Evolutionary conservation across 176 grass and related monocot species (phyloP).

Genomic region (Guadua angustifolia): DNA sequence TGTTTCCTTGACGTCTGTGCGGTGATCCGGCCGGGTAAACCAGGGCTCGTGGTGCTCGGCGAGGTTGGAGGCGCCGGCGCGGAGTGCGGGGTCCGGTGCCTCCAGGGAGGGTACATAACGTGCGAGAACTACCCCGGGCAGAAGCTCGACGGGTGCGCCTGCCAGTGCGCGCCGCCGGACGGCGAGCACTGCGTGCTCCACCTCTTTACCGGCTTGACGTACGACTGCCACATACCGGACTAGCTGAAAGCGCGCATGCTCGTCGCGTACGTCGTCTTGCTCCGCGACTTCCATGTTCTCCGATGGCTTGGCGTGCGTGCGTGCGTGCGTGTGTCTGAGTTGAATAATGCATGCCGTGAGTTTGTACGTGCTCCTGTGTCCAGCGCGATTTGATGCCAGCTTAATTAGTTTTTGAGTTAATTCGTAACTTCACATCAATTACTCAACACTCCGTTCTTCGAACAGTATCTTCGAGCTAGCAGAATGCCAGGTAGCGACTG

Average conservation of each 20-base stretch:
- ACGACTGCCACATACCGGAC: slow-evolving; percentile 8
- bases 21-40: background rate
- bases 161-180: slow-evolving; percentile 37
- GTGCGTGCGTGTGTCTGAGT: too few relatives aligned
- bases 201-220: slow-evolving; percentile 17
- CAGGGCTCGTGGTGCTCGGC: slow-evolving; percentile 41
- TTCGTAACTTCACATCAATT: too few relatives aligned
- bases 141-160: slow-evolving; percentile 52
- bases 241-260: background rate
- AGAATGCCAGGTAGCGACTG: too few relatives aligned
- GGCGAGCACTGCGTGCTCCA: slow-evolving; percentile 46
- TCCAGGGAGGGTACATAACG: slow-evolving; percentile 50
- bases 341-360: too few relatives aligned
- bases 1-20: background rate
- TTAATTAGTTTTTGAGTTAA: too few relatives aligned
- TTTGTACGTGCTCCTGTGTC: too few relatives aligned
- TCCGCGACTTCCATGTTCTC: too few relatives aligned
- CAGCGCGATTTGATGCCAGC: too few relatives aligned
- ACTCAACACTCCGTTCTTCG: background rate
- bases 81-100: slow-evolving; percentile 18
- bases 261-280: too few relatives aligned
- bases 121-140: slow-evolving; percentile 41
- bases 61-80: background rate
- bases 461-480: background rate
- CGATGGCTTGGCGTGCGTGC: too few relatives aligned